A percentile compares a stretch with the other conserved stretches of the same genome.
Evolutionary conservation across 805 yeast species (phyloP).

Genomic region (Saccharomycopsis vini): DNA sequence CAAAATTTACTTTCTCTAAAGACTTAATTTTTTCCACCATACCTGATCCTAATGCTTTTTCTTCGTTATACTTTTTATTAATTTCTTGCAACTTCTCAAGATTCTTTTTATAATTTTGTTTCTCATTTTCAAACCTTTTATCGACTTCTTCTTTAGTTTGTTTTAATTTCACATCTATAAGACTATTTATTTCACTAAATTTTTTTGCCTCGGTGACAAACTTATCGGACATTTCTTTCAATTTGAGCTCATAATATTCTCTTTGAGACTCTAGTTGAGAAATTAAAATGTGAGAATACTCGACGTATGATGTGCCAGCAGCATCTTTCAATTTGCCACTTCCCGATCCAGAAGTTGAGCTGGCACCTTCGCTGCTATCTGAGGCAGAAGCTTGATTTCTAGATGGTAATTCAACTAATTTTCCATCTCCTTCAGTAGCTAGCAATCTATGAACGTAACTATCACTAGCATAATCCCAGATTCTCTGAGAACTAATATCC

Average conservation of each 20-base stretch:
- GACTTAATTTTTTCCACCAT: slow-evolving; percentile 33
- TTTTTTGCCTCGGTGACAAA: slow-evolving; percentile 14
- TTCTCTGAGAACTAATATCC: slow-evolving; percentile 77
- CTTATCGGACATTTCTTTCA: slow-evolving; percentile 23
- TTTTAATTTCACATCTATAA: neutral
- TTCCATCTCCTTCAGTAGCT: slow-evolving; percentile 83
- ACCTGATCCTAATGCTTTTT: slow-evolving; percentile 35
- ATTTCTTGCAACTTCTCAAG: slow-evolving; percentile 2
- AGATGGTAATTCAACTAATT: slow-evolving; percentile 66
- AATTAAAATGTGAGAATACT: slow-evolving; percentile 69
- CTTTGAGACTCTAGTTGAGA: slow-evolving; percentile 82
- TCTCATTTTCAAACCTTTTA: neutral
- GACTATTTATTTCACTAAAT: neutral
- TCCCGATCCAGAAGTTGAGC: slow-evolving; percentile 15
- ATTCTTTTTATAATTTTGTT: neutral
- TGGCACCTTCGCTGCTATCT: slow-evolving; percentile 17
- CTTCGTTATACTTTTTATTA: slow-evolving; percentile 33
- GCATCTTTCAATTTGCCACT: neutral
- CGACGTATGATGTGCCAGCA: slow-evolving; percentile 43
- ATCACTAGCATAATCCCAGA: slow-evolving; percentile 93
- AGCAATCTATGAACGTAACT: slow-evolving; percentile 79
- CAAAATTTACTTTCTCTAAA: slow-evolving; percentile 23
- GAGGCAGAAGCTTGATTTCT: slow-evolving; percentile 14
- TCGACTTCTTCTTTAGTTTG: slow-evolving; percentile 13
- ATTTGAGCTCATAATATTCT: slow-evolving; percentile 61